Base-by-base conservation (phyloP, 805 yeast genomes). In the Metschnikowia vanudenii region DNA sequence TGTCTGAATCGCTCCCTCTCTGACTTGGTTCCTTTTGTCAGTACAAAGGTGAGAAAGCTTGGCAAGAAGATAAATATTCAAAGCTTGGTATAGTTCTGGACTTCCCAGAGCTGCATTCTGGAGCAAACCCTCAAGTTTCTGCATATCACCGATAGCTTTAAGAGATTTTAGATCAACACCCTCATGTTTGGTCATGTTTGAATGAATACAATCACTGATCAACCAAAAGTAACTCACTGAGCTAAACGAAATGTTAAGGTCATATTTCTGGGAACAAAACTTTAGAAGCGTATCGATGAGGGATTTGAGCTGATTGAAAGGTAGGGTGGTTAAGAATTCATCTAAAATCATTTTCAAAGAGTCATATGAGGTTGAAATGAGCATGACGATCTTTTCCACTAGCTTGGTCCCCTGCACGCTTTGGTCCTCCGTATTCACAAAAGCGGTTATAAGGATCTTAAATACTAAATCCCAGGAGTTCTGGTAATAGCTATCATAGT, bases 211-310 rank as follows among this genome's bases (percentile, higher is more conserved):
- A 57, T 94, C 98, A 55, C 97, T 87, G 3, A 94, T 80, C 13
- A 86, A 64, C 98, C 98, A 92, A 59, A 90, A 91, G 54, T 90
- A 86, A 55, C 96, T 88, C 8, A 90, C 86, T 0, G 97, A 84
- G 40, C 96, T 88, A 61, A 92, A 90, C 0, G 97, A 88, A 17
- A 89, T 87, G 62, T 92, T 92, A 53, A 92, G 64, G 54, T 92
- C 96, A 51, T 71, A 73, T 1, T 64, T 67, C 58, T 94, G 98
- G 1, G 75, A 66, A 29, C 88, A 83, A 64, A 88, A 92, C 51
- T 81, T 78, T 56, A 75, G 78, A 31, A 92, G 69, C 1, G 91
- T 81, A 52, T 88, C 89, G 47, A 90, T 80, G 34, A 91, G 75
- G 2, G 75, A 71, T 47, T 76, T 78, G 31, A 88, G 71, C 45